Conservation (phyloP, 2,329 filamentous ascomycete genomes). For the Lachnellula occidentalis region DNA sequence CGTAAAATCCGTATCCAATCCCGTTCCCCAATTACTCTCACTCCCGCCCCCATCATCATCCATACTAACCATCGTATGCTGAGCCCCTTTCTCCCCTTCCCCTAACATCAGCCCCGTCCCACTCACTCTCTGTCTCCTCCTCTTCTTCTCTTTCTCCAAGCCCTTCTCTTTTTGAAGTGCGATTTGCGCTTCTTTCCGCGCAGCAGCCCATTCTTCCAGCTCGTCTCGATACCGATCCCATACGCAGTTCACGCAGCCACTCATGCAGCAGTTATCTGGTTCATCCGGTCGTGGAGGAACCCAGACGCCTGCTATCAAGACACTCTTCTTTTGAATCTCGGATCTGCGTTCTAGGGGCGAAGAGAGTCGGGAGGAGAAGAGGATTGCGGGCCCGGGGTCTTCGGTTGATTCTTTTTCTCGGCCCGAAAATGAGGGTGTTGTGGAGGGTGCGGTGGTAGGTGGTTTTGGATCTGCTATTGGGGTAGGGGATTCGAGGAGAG, state of each 20-base stretch:
- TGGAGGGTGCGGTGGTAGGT: slow-evolving; percentile 16
- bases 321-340: slow-evolving; percentile 52
- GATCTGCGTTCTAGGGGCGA: slow-evolving; percentile 65
- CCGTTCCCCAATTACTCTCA: slow-evolving; percentile 57
- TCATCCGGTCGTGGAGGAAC: slow-evolving; percentile 82
- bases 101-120: slow-evolving; percentile 29
- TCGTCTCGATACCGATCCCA: slow-evolving; percentile 92
- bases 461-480: slow-evolving; percentile 16
- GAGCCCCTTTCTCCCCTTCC: slow-evolving; percentile 24
- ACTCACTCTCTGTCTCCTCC: slow-evolving; percentile 24
- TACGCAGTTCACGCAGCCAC: slow-evolving; percentile 94
- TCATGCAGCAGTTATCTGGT: slow-evolving; percentile 99
- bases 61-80: slow-evolving; percentile 54
- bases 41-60: slow-evolving; percentile 77
- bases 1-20: slow-evolving; percentile 42
- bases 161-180: slow-evolving; percentile 39
- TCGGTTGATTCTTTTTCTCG: not conserved
- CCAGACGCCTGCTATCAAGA: slow-evolving; percentile 67
- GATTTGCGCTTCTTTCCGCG: slow-evolving; percentile 56
- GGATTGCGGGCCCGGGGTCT: slow-evolving; percentile 51
- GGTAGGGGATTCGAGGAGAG: slow-evolving; percentile 45
- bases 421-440: slow-evolving; percentile 10
- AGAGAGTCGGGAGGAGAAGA: slow-evolving; percentile 77
- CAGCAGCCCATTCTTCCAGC: slow-evolving; percentile 77
- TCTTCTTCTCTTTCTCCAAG: slow-evolving; percentile 20